Evolutionary conservation across 192 early-diverging fungal species (phyloP), one percentile per base, ranked within the genome.

Genomic region (Phycomyces nitens): DNA sequence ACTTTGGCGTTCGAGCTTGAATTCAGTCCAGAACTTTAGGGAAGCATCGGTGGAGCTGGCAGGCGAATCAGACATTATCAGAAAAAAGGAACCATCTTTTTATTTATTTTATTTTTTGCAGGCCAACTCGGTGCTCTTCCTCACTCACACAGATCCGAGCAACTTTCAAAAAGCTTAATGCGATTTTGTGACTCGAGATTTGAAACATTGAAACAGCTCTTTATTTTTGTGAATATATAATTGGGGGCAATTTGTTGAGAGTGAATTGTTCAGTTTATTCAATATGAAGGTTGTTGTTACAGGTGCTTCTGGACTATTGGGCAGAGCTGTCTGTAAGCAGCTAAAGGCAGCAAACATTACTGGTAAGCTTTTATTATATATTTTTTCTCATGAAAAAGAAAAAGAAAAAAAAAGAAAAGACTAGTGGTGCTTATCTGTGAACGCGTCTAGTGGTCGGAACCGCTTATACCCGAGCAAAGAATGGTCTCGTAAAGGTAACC

Each of bases 231-330:
- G n/a, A n/a, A n/a, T n/a, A n/a, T n/a, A n/a, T n/a, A n/a, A n/a
- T n/a, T n/a, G n/a, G n/a, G n/a, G n/a, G n/a, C n/a, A 34, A 34
- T 34, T 34, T 34, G 29, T 34, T 34, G n/a, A n/a, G n/a, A n/a
- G n/a, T 7, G 7, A 34, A 34, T 34, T 34, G 7, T 5, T 34
- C 2, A 50, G 49, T 57, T 18, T 40, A 74, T 14, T n/a, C n/a
- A n/a, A n/a, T 23, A 84, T 83, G 74, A 82, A 77, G 51, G 83
- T 92, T n/a, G 60, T 92, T 29, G 78, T 94, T 18, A 92, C 90
- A 34, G 92, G 92, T 57, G 90, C 88, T 38, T 88, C 88, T 21
- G 93, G 93, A 21, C 82, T 93, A 0, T 83, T 95, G 29, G 93
- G 93, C 9, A 86, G 93, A 29, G 83, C 86, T 12, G 92, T 92